These are phyloP conservation scores for Pythium aristosporum DNA, from an alignment of 352 stramenopile genomes.

Conservation along the genomic window DNA sequence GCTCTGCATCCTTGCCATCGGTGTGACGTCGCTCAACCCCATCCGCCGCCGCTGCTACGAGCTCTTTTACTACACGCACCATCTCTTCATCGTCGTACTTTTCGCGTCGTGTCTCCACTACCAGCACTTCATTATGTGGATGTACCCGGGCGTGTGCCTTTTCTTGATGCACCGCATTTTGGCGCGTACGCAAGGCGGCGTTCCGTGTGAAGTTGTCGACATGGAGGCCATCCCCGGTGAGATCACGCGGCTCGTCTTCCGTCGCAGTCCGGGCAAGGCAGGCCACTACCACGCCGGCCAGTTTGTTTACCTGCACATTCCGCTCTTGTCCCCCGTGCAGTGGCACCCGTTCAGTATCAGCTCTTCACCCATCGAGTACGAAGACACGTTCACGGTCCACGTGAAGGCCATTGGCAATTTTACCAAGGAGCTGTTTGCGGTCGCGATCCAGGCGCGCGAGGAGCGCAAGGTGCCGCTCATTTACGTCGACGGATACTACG, in stretches of 20 bases:
- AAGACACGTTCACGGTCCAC: conserved; percentile 84
- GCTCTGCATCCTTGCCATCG: conserved; percentile 72
- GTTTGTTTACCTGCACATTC: conserved; percentile 78
- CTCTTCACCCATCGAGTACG: conserved; percentile 80
- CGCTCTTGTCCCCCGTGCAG: conserved; percentile 66
- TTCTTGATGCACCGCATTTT: conserved; percentile 85
- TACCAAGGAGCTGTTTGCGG: conserved; percentile 70
- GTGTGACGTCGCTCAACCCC: conserved; percentile 63
- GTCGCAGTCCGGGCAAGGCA: conserved; percentile 64
- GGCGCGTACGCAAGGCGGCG: conserved; percentile 59
- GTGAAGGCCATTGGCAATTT: conserved; percentile 77
- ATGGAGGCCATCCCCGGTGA: conserved; percentile 81
- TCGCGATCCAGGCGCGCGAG: conserved; percentile 74
- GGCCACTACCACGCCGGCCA: conserved; percentile 82
- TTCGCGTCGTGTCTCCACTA: conserved; percentile 71
- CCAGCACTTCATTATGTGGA: conserved; percentile 80
- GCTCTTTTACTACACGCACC: conserved; percentile 88
- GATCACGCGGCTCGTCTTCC: conserved; percentile 82
- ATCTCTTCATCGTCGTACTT: conserved; percentile 85
- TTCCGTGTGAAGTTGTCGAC: conserved; percentile 76
- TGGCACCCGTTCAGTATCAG: conserved; percentile 89
- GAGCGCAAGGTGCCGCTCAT: conserved; percentile 80
- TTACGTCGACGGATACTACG: conserved; percentile 84
- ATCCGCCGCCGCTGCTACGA: conserved; percentile 82
- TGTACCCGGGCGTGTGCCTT: conserved; percentile 77